Base-by-base conservation (phyloP, 129 eudicot species). In the Tanacetum coccineum region DNA sequence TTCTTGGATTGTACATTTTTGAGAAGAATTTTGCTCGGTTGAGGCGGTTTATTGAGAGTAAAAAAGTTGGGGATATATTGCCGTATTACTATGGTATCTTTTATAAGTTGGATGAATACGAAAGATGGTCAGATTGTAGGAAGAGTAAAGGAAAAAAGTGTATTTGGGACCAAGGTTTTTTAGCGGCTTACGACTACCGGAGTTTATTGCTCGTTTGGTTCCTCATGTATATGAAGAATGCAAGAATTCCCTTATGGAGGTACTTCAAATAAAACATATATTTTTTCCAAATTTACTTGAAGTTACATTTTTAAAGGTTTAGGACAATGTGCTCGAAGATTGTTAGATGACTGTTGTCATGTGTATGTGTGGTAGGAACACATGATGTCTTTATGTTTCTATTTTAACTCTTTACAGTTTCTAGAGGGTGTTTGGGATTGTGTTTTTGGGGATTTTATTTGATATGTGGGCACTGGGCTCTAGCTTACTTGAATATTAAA, bases 1-100 rank as follows among this genome's bases (percentile, higher is more conserved):
- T 90, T 46, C 87, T 90, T 44, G 95, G 89, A 42, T 64, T 90
- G 77, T 90, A 87, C 72, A 82, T 90, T 17, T 90, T 84, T 64
- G 72, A 69, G 74, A 90, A 84, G 83, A 74, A 90, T 46, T 85
- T 90, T 77, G 83, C 72, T 42, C 64, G 65, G 18, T 66, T 91
- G 55, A 78, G 69, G 57, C 62, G 67, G 46, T 87, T 87, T 70
- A 55, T 87, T 39, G 95, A 50, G 64, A 81, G 71, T 69, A 91
- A 91, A 75, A 65, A 59, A 8, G 79, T 77, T 62, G 95, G 95
- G 18, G 82, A 78, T 4, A 68, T 87, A 15, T 20, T 78, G 74
- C 67, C 81, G 0, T 87, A 70, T 30, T 91, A 87, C 70, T 83
- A 87, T 62, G 87, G 89, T 64, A 64, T 30, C 11, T 91, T 87